These are phyloP conservation scores for Globisporangium nunn DNA, from an alignment of 352 stramenopile species.

Conservation along the genomic window DNA sequence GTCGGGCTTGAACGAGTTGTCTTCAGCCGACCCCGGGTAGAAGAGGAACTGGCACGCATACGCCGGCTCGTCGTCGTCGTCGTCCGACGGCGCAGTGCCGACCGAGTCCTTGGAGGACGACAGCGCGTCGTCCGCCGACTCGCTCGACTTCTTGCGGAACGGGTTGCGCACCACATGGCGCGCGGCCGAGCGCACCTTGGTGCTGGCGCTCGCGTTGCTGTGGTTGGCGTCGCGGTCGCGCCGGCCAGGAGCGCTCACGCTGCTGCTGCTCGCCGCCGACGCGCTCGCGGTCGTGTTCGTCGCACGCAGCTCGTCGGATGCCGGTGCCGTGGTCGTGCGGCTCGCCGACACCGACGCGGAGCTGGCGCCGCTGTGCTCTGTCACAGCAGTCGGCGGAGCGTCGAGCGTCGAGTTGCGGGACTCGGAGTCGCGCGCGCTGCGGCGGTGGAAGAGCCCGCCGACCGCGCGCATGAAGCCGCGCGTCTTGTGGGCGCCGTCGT, in stretches of 20 bases:
- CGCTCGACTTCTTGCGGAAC: conserved; percentile 24
- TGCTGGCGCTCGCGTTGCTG: conserved; percentile 4
- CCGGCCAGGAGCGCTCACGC: not conserved
- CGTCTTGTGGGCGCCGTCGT: conserved; percentile 19
- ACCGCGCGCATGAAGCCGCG: conserved; percentile 40
- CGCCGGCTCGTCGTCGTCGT: conserved; percentile 20
- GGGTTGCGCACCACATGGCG: conserved; percentile 13
- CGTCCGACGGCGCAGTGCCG: conserved; percentile 18
- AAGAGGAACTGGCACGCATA: conserved; percentile 43
- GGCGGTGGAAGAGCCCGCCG: conserved; percentile 38
- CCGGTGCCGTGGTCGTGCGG: not conserved
- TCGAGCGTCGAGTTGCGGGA: conserved; percentile 9
- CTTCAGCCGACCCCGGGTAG: conserved; percentile 48
- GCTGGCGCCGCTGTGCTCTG: not conserved
- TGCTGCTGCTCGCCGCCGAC: not conserved
- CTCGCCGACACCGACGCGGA: conserved; percentile 9
- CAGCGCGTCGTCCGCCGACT: conserved; percentile 21
- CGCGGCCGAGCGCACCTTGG: conserved; percentile 1
- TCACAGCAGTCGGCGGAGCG: not conserved
- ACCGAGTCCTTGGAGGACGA: conserved; percentile 12
- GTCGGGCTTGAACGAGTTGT: conserved; percentile 42
- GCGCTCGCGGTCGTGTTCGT: conserved; percentile 14
- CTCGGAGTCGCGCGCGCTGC: conserved; percentile 14
- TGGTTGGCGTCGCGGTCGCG: conserved; percentile 2
- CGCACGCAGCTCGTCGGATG: conserved; percentile 12